Percentiles rank a stretch among this genome's conserved stretches.
Conservation (phyloP, 768 basidiomycete species). For the Hygrophoropsis aurantiaca region DNA sequence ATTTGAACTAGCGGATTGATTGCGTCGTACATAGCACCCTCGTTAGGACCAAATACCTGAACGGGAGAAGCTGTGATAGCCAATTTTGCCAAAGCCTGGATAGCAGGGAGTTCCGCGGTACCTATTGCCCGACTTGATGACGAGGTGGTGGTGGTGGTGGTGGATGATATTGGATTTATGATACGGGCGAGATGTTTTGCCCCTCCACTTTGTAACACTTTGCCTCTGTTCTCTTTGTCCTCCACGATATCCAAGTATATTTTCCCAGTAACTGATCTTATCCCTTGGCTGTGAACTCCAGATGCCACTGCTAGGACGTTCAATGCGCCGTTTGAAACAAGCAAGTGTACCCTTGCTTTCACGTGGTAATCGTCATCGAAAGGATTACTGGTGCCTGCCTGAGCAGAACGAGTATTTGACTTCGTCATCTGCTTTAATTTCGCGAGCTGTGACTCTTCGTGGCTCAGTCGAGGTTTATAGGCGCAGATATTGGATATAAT, state of each 20-base stretch:
- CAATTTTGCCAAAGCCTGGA: slow-evolving; percentile 91
- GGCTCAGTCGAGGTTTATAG: slow-evolving; percentile 68
- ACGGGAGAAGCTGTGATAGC: slow-evolving; percentile 89
- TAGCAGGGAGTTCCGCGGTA: slow-evolving; percentile 52
- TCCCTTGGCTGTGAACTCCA: slow-evolving; percentile 60
- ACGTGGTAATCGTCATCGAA: slow-evolving; percentile 72
- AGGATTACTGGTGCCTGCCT: slow-evolving; percentile 27
- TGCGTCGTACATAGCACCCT: slow-evolving; percentile 75
- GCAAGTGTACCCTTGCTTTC: slow-evolving; percentile 52
- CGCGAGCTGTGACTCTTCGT: slow-evolving; percentile 82
- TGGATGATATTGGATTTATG: slow-evolving; percentile 49
- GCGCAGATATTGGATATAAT: slow-evolving; percentile 75
- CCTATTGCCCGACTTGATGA: slow-evolving; percentile 33
- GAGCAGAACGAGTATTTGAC: slow-evolving; percentile 33
- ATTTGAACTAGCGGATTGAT: slow-evolving; percentile 78
- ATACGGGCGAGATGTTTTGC: slow-evolving; percentile 61
- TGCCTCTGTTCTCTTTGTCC: slow-evolving; percentile 74
- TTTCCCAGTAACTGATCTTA: slow-evolving; percentile 58
- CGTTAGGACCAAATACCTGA: slow-evolving; percentile 87
- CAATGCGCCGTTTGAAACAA: slow-evolving; percentile 64
- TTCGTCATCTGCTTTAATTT: slow-evolving; percentile 77
- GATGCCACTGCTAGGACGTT: slow-evolving; percentile 61
- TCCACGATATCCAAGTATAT: slow-evolving; percentile 72
- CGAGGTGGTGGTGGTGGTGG: slow-evolving; percentile 22
- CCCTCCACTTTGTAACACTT: slow-evolving; percentile 76